Evolutionary conservation across 179 eudicot species (phyloP).

Genomic region (Beta lomatogona): DNA sequence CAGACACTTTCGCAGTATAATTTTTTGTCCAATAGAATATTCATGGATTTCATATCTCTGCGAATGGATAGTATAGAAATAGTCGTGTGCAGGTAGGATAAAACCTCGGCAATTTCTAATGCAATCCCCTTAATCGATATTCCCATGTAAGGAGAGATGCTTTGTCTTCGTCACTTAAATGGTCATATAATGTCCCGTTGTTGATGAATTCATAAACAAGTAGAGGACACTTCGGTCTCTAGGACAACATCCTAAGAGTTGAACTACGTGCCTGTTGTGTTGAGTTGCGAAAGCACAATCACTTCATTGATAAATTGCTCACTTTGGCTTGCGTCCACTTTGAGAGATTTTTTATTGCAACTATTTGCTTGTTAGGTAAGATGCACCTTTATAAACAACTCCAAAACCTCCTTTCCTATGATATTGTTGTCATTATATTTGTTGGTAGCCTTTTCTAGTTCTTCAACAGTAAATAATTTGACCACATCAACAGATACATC

Average conservation of each 20-base stretch:
- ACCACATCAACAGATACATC: constrained; percentile 8
- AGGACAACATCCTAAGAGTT: not conserved
- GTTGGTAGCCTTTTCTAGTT: too few relatives aligned
- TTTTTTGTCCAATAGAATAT: constrained; percentile 17
- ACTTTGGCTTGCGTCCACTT: constrained; percentile 23
- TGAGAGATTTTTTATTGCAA: constrained; percentile 30
- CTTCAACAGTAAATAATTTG: constrained; percentile 19
- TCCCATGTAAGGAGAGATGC: constrained; percentile 1
- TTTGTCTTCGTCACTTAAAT: constrained; percentile 12
- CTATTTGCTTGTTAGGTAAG: constrained; percentile 19
- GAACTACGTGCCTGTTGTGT: constrained; percentile 27
- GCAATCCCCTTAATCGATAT: constrained; percentile 7
- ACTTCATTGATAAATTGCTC: constrained; percentile 35
- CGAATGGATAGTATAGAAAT: not conserved
- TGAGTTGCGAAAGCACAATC: constrained; percentile 23
- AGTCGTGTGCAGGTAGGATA: constrained; percentile 4
- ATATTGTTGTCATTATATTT: too few relatives aligned
- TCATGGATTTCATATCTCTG: constrained; percentile 8
- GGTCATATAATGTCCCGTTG: constrained; percentile 30
- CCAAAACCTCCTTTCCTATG: too few relatives aligned
- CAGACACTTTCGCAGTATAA: constrained; percentile 12
- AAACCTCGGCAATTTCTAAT: not conserved
- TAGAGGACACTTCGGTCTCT: constrained; percentile 21
- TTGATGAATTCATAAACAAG: constrained; percentile 27
- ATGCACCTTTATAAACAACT: too few relatives aligned